Evolutionary conservation across 2,329 filamentous ascomycete genomes (phyloP).

Genomic region (Knufia petricola): DNA sequence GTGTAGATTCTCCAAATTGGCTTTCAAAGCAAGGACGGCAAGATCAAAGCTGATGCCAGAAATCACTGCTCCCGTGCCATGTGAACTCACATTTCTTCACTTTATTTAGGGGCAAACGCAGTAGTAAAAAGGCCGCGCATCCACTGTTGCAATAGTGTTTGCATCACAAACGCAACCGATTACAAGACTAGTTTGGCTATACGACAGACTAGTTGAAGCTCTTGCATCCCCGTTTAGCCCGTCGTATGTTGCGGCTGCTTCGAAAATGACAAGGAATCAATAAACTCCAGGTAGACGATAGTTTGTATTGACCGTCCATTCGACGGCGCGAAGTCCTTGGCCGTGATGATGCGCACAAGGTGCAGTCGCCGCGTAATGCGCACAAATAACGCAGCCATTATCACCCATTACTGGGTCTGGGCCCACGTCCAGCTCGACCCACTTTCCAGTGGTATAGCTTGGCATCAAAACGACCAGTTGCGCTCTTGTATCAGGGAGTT

Average conservation of each 20-base stretch:
- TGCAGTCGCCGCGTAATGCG: conserved; percentile 6
- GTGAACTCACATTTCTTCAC: conserved; percentile 4
- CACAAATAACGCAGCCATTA: conserved; percentile 9
- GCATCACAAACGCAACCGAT: conserved; percentile 7
- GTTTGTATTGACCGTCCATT: conserved; percentile 3
- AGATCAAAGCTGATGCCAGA: conserved; percentile 6
- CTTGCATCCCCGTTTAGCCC: conserved; percentile 5
- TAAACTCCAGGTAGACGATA: conserved; percentile 7
- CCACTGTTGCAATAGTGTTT: conserved; percentile 4
- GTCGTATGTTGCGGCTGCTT: conserved; percentile 4
- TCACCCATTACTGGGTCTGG: conserved; percentile 2
- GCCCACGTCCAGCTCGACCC: conserved; percentile 2
- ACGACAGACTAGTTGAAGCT: conserved; percentile 5
- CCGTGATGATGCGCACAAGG: background rate
- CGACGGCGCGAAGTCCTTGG: conserved; percentile 5
- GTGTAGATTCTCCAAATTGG: conserved; percentile 5
- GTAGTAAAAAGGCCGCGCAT: conserved; percentile 4
- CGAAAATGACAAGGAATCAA: conserved; percentile 7
- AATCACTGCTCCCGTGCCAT: conserved; percentile 4
- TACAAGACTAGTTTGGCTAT: conserved; percentile 6
- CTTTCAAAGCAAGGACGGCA: conserved; percentile 1
- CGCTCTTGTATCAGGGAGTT: conserved; percentile 6
- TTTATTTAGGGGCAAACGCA: conserved; percentile 1
- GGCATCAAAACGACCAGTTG: conserved; percentile 4
- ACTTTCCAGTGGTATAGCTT: conserved; percentile 4